Percentiles rank a stretch among this genome's conserved stretches.
Conservation (phyloP, 495 filamentous ascomycete genomes). For the Zalerion maritima region DNA sequence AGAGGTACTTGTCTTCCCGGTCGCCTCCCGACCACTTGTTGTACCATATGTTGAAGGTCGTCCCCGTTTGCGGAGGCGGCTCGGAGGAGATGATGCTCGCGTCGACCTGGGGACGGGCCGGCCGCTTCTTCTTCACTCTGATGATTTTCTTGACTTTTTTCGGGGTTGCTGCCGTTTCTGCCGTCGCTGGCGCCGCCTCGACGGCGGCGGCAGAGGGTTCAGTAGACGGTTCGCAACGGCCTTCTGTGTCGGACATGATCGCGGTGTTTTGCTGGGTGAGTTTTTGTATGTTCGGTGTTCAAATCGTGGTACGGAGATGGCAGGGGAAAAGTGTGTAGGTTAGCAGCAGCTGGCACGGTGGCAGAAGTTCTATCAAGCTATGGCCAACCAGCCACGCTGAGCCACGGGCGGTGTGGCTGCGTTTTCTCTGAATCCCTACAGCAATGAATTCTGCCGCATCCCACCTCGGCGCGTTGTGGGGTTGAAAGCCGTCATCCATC, state of each 20-base stretch:
- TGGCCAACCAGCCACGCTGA: too few relatives aligned
- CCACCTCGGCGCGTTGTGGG: too few relatives aligned
- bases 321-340: too few relatives aligned
- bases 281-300: constrained; percentile 5
- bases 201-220: constrained; percentile 2
- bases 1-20: constrained; percentile 77
- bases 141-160: constrained; percentile 52
- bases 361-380: too few relatives aligned
- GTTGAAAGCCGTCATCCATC: too few relatives aligned
- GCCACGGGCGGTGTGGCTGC: constrained; percentile 9
- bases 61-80: constrained; percentile 78
- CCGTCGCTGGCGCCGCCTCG: constrained; percentile 16
- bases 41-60: constrained; percentile 90
- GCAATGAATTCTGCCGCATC: constrained; percentile 20
- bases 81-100: constrained; percentile 61
- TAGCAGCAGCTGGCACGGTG: too few relatives aligned
- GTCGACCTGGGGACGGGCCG: constrained; percentile 65
- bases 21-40: constrained; percentile 94
- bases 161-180: constrained; percentile 30
- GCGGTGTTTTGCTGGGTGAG: too few relatives aligned
- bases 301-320: constrained; percentile 11
- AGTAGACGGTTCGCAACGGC: neutral
- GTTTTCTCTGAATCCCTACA: constrained; percentile 11
- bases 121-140: constrained; percentile 48
- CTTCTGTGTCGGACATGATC: constrained; percentile 4